Base-by-base conservation (phyloP, 768 basidiomycete species). In the Auricularia sp. region DNA sequence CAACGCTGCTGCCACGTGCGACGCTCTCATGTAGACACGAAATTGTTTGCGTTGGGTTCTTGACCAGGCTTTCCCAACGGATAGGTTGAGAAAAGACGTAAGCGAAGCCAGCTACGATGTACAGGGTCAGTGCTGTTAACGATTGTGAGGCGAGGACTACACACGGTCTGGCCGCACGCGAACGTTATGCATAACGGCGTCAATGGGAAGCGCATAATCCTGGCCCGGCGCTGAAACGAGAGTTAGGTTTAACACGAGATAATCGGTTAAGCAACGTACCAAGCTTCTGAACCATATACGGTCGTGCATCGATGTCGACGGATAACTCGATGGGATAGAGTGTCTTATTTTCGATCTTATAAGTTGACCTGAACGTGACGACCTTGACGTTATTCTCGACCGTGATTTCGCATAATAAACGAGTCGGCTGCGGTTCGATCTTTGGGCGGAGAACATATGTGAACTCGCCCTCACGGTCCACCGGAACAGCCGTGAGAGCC, bases 321-420 rank as follows among this genome's bases (percentile, higher is more conserved):
- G 91, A 92, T 69, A 98, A 75, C 74, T 99, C 97, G 70, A 98
- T 77, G 3, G 95, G 94, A 71, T 98, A 92, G 58, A 96, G 79
- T 0, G 95, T 96, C 65, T 85, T 76, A 74, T 99, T 99, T 75
- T 93, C 88, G 56, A 99, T 81, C 71, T 91, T 86, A 73, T 94
- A 94, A 0, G 91, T 93, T 1, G 97, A 98, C 54, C 96, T 83
- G 68, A 99, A 82, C 1, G 92, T 98, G 66, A 98, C 90, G 64
- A 95, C 77, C 78, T 99, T 99, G 71, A 95, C 89, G 71, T 93
- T 96, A 70, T 94, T 88, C 70, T 93, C 82, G 24, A 99, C 87
- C 65, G 84, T 86, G 67, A 99, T 85, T 68, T 96, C 94, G 72
- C 92, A 95, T 3, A 96, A 81, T 35, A 98, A 75, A 29, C 94